Base-by-base conservation (phyloP, 768 basidiomycete genomes). In the Mycena polygramma region DNA sequence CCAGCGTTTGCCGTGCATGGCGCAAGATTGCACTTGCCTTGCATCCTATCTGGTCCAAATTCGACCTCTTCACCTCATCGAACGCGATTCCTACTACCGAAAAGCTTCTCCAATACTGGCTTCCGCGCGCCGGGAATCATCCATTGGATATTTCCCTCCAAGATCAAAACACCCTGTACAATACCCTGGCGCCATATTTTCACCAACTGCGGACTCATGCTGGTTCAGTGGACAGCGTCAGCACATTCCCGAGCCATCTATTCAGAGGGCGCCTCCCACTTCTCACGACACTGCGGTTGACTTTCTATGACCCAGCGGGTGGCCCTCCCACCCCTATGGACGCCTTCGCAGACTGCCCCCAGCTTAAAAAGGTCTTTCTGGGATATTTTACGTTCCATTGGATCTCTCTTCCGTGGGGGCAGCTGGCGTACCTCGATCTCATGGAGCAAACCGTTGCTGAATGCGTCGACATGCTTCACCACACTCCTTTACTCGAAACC, bases 91-190 rank as follows among this genome's bases (percentile, higher is more conserved):
- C 52, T 13, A 4, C 62, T 2, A 37, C 51, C 13, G 52, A 41
- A 19, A 63, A 41, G 17, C 62, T 53, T 19, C 62, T 53, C 62
- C 22, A 51, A 22, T 17, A 4, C 7, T 63, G 62, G 62, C 52
- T 63, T 9, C 35, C 49, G 49, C 62, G 62, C n/a, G n/a, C 37
- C 19, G 62, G 62, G 3, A 10, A 24, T n/a, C 62, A 63, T 63
- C 37, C 39, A 7, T n/a, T 63, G 53, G 20, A 41, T 11, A 52
- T 63, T 4, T 9, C 14, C 17, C 14, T 46, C 1, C 13, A 19
- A 11, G 14, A 1, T 36, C n/a, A 37, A 24, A 22, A 63, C 26
- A 6, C 2, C 41, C 13, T 53, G 15, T 11, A 14, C 22, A 13
- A 36, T 15, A 1, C n/a, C n/a, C 35, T 53, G 1, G 35, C 49